Evolutionary conservation across 148 eudicot genomes (phyloP), one percentile per base, ranked within the genome.

Genomic region (Persicaria tinctoria): DNA sequence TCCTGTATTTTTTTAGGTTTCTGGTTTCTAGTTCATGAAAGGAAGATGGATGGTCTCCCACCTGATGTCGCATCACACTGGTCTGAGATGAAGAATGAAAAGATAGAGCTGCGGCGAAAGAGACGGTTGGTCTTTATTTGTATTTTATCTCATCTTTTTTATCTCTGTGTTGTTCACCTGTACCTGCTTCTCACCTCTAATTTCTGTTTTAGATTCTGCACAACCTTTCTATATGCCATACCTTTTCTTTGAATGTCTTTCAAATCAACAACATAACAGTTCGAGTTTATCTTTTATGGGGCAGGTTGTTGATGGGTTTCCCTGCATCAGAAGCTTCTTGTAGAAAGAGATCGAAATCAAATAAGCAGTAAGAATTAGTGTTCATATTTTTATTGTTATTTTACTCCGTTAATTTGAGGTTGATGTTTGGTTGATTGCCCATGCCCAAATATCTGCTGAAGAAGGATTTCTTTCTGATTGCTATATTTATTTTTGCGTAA

Each of bases 231-330:
- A 32, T 32, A 32, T 32, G 41, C 41, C 41, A 32, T 51, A 14
- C 59, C 6, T 16, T 12, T 54, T 3, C 18, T 7, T 54, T 54
- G 18, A 5, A 9, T 57, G 5, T 44, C 12, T 45, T 13, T 71
- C n/a, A 41, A n/a, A 50, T 32, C 41, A 32, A 32, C 41, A 32
- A 32, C 41, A 32, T 32, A 32, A 32, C 41, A 32, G 41, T 32
- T 32, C 3, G 41, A 32, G 41, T 32, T 32, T 32, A 32, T 32
- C 41, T 32, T 32, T 32, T 32, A 32, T 32, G 41, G 41, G 47
- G 13, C 38, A 71, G 74, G 74, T 71, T 53, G 74, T 47, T 71
- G 55, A 71, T 71, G 74, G 12, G 54, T 32, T 32, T 32, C 41
- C 41, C 55, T 71, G 3, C 38, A 2, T 13, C 41, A 32, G 41